Percentiles rank a stretch among this genome's conserved stretches.
Conservation (phyloP, 228 moss, liverwort and hornwort genomes). For the Sphagnum magellanicum region DNA sequence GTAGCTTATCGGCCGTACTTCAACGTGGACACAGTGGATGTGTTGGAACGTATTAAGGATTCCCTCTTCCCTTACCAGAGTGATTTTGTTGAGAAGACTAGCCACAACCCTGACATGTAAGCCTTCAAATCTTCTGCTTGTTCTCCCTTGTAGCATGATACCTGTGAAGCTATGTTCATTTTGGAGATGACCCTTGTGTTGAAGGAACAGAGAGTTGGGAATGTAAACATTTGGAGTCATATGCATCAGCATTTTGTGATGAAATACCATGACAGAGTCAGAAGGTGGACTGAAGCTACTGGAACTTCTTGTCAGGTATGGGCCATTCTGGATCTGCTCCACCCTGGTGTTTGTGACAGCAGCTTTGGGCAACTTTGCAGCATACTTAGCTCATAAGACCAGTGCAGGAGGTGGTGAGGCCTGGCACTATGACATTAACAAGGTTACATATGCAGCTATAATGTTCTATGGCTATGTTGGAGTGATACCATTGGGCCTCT, state of each 20-base stretch:
- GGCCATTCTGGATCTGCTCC: slow-evolving; percentile 99
- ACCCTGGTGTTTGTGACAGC: slow-evolving; percentile 96
- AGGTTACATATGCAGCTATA: slow-evolving; percentile 93
- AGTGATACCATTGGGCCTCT: slow-evolving; percentile 84
- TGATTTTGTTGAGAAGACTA: slow-evolving; percentile 98
- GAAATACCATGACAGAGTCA: too few species aligned
- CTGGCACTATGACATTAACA: slow-evolving; percentile 97
- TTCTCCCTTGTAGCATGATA: too few species aligned
- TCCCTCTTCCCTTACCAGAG: slow-evolving; percentile 93
- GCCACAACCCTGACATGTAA: slow-evolving; percentile 98
- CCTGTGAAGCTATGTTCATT: too few species aligned
- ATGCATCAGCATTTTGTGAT: too few species aligned
- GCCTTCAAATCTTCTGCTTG: neutral
- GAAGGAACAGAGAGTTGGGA: too few species aligned
- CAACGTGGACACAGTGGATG: slow-evolving; percentile 92
- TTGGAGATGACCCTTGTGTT: too few species aligned
- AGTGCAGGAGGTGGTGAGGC: slow-evolving; percentile 29
- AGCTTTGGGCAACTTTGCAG: slow-evolving; percentile 96
- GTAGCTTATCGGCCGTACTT: slow-evolving; percentile 95
- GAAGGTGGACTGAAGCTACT: too few species aligned
- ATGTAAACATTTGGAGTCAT: too few species aligned
- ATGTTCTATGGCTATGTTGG: slow-evolving; percentile 97
- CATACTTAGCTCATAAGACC: slow-evolving; percentile 69
- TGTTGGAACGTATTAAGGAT: slow-evolving; percentile 75
- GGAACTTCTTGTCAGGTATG: slow-evolving; percentile 47